Evolutionary conservation across 495 filamentous ascomycete genomes (phyloP).

Genomic region (Daldinia vernicosa): DNA sequence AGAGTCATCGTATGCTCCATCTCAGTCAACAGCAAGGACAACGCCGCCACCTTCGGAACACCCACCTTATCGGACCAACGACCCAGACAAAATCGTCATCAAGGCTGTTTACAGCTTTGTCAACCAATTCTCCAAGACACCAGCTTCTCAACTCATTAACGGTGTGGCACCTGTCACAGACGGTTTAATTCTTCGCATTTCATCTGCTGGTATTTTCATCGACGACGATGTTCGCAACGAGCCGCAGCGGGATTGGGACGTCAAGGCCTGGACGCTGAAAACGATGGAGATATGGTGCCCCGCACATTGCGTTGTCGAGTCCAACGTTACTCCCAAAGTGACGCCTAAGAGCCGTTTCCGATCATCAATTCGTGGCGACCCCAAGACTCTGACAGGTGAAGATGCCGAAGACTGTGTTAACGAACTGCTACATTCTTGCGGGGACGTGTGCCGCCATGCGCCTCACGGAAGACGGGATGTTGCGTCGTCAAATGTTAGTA

Average conservation of each 20-base stretch:
- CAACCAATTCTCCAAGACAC: conserved; percentile 81
- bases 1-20: conserved; percentile 84
- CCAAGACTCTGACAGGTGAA: conserved; percentile 62
- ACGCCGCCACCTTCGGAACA: conserved; percentile 83
- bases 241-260: conserved; percentile 93
- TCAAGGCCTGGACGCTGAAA: conserved; percentile 97
- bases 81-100: conserved; percentile 94
- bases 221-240: conserved; percentile 91
- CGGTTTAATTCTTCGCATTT: conserved; percentile 81
- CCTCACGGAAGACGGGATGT: conserved; percentile 44
- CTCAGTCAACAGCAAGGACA: conserved; percentile 82
- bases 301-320: conserved; percentile 52
- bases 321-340: conserved; percentile 48
- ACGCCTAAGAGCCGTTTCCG: conserved; percentile 50
- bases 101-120: conserved; percentile 90
- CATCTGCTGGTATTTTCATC: conserved; percentile 91
- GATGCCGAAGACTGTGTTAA: conserved; percentile 70
- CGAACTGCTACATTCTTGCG: conserved; percentile 68
- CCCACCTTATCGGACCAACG: conserved; percentile 79
- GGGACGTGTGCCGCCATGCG: conserved; percentile 65
- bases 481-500: conserved; percentile 48
- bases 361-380: conserved; percentile 48
- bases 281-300: conserved; percentile 89
- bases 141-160: conserved; percentile 79
- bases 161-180: conserved; percentile 79